phyloP scores from a whole-genome alignment of 768 basidiomycete species.

The Boletus pseudopeckii region DNA sequence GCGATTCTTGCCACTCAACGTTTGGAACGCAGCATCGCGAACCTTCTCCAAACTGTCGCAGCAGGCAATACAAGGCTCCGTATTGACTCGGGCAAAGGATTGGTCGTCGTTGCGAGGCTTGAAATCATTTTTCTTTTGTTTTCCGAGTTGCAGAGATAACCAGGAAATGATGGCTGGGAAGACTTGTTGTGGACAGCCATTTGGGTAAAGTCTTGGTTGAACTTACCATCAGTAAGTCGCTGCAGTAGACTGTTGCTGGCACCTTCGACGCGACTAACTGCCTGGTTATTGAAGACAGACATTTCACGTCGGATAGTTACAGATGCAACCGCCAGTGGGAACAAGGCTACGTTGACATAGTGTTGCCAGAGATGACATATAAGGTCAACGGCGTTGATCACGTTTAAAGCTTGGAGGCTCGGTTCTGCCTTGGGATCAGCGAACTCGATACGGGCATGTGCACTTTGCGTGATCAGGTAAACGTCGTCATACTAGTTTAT shows the following conservation, averaged over 20 bases:
- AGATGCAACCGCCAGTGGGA: conserved; percentile 81
- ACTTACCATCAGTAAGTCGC: conserved; percentile 75
- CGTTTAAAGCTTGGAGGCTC: conserved; percentile 59
- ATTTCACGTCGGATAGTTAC: conserved; percentile 90
- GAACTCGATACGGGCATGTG: conserved; percentile 65
- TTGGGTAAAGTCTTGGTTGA: not conserved
- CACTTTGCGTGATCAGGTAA: conserved; percentile 41
- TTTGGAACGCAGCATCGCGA: conserved; percentile 68
- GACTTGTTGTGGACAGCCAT: not conserved
- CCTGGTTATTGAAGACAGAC: conserved; percentile 87
- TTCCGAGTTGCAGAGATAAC: conserved; percentile 72
- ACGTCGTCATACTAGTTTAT: not conserved
- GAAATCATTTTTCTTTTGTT: conserved; percentile 96
- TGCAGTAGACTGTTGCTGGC: conserved; percentile 78
- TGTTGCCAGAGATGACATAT: conserved; percentile 97
- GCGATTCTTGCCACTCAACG: conserved; percentile 86
- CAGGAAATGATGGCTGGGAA: conserved; percentile 65
- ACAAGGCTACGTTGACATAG: conserved; percentile 85
- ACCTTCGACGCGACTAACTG: conserved; percentile 80
- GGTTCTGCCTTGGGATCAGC: conserved; percentile 81
- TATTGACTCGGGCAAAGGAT: conserved; percentile 91
- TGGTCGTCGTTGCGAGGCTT: conserved; percentile 95
- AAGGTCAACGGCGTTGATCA: conserved; percentile 73
- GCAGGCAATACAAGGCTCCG: conserved; percentile 84
- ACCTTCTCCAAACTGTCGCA: conserved; percentile 85